phyloP scores from a whole-genome alignment of 306 rosid species.

The Pterocarpus santalinus region DNA sequence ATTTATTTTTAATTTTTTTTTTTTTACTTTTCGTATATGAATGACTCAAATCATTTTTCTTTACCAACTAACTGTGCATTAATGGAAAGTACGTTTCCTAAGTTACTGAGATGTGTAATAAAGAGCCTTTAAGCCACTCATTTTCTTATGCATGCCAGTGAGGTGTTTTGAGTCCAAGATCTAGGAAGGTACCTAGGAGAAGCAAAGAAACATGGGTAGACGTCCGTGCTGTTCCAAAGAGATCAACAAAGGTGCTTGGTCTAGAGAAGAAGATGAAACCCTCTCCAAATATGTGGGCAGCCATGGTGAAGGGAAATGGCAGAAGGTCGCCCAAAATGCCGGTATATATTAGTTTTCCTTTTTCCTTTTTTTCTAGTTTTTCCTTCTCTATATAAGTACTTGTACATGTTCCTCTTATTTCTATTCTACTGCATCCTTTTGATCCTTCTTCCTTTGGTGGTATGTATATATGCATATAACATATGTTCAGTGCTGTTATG shows the following conservation, averaged over 20 bases:
- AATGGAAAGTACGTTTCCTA: background rate
- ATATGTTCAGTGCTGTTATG: background rate
- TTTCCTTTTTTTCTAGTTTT: background rate
- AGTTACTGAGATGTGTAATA: background rate
- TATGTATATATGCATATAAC: background rate
- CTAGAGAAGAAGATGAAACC: conserved; percentile 53
- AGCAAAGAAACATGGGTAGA: conserved; percentile 39
- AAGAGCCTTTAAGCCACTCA: background rate
- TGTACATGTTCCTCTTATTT: background rate
- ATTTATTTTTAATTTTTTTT: too few relatives aligned
- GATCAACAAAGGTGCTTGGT: conserved; percentile 57
- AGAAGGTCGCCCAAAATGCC: conserved; percentile 53
- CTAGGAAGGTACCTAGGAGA: background rate
- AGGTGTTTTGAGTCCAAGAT: background rate
- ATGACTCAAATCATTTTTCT: background rate
- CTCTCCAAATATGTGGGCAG: conserved; percentile 51
- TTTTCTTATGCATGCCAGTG: background rate
- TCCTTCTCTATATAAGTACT: background rate
- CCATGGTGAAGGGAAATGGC: conserved; percentile 60
- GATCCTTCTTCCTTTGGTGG: background rate
- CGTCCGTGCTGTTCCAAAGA: conserved; percentile 43
- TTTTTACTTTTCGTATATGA: background rate
- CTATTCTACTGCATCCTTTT: background rate
- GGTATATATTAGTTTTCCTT: background rate
- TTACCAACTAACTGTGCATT: background rate